Conservation (phyloP, 768 basidiomycete species). For the Mycena kentingensis region DNA sequence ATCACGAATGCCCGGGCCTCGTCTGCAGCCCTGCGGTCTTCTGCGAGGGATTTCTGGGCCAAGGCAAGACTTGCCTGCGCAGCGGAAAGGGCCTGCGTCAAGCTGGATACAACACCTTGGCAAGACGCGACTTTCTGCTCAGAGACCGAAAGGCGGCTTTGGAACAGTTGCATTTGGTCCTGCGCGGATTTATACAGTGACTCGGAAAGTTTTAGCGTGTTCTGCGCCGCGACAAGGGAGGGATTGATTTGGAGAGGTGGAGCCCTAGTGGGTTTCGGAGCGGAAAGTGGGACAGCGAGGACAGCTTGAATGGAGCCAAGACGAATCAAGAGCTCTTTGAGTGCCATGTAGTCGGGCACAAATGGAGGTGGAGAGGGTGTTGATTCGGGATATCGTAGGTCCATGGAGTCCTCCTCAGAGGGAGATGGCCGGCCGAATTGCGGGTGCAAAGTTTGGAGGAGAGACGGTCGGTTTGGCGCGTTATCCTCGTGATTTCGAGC, state of each 20-base stretch:
- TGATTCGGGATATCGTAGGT: conserved; percentile 16
- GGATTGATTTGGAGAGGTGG: conserved; percentile 10
- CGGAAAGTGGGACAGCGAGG: conserved; percentile 13
- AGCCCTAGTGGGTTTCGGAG: conserved; percentile 1
- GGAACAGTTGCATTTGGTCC: conserved; percentile 11
- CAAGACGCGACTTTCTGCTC: conserved; percentile 11
- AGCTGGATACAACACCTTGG: conserved; percentile 8
- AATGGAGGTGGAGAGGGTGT: conserved; percentile 11
- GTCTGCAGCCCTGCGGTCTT: conserved; percentile 13
- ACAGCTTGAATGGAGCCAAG: conserved; percentile 15
- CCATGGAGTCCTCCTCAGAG: conserved; percentile 9
- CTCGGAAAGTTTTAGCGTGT: conserved; percentile 12
- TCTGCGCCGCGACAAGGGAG: conserved; percentile 13
- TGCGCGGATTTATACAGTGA: conserved; percentile 2
- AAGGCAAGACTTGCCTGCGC: conserved; percentile 11
- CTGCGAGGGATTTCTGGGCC: conserved; percentile 13
- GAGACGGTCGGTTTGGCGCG: conserved; percentile 13
- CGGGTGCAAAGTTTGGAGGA: conserved; percentile 15
- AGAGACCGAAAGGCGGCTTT: conserved; percentile 3
- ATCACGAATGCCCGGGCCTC: conserved; percentile 8
- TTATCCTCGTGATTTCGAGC: neutral
- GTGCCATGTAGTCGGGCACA: conserved; percentile 12
- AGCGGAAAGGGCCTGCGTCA: conserved; percentile 11
- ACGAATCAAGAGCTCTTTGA: conserved; percentile 17
- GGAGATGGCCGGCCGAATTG: neutral